Conservation (phyloP, 257 asterid species). For the Nicotiana sylvestris region DNA sequence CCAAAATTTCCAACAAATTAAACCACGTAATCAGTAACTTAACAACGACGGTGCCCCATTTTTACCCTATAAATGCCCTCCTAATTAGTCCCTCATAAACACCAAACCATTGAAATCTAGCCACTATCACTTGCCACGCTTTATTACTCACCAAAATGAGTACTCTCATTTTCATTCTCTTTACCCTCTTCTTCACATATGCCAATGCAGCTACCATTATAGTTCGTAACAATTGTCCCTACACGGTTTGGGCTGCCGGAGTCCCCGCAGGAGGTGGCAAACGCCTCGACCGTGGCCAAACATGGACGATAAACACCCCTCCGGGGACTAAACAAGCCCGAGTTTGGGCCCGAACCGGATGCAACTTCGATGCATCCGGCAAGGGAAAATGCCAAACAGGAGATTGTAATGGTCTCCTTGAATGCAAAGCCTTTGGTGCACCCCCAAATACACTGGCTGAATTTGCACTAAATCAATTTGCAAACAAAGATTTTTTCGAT, state of each 20-base stretch:
- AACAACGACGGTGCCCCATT: not conserved
- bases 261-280: slow-evolving; percentile 44
- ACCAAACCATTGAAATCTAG: not conserved
- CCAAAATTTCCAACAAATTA: not conserved
- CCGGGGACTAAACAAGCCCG: slow-evolving; percentile 34
- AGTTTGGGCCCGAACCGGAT: slow-evolving; percentile 44
- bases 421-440: slow-evolving; percentile 28
- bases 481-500: slow-evolving; percentile 30
- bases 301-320: slow-evolving; percentile 37
- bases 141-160: not conserved
- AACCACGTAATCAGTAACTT: not conserved
- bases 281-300: slow-evolving; percentile 34
- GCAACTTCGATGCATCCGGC: slow-evolving; percentile 35
- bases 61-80: not conserved
- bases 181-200: slow-evolving; percentile 11
- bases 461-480: slow-evolving; percentile 31
- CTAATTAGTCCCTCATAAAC: not conserved
- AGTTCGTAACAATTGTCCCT: slow-evolving; percentile 47
- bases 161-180: slow-evolving; percentile 11
- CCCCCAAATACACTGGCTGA: slow-evolving; percentile 52
- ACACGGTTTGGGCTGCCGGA: slow-evolving; percentile 48
- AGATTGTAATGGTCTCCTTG: slow-evolving; percentile 39
- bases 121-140: too few relatives aligned
- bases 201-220: slow-evolving; percentile 32
- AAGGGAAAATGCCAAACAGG: slow-evolving; percentile 46